These are phyloP conservation scores for Pulicaria dysenterica DNA, from an alignment of 129 eudicot genomes.

Conservation along the genomic window DNA sequence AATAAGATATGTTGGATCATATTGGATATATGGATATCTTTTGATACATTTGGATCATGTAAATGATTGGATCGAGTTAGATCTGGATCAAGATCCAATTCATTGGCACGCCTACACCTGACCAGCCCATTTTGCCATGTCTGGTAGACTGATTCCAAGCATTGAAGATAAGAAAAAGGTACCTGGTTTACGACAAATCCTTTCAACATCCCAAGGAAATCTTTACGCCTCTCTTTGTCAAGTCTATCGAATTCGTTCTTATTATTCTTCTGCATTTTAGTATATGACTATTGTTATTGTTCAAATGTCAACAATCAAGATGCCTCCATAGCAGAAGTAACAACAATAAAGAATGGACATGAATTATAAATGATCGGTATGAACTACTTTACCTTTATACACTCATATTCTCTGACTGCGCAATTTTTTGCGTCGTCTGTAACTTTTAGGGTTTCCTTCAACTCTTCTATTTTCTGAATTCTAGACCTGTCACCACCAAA, in stretches of 20 bases:
- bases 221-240: conserved; percentile 74
- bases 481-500: conserved; percentile 88
- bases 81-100: too few relatives aligned
- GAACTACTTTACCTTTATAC: conserved; percentile 63
- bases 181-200: conserved; percentile 94
- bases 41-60: too few relatives aligned
- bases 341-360: not conserved
- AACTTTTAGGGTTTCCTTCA: conserved; percentile 68
- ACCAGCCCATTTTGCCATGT: too few relatives aligned
- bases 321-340: not conserved
- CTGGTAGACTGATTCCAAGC: not conserved
- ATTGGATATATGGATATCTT: too few relatives aligned
- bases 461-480: conserved; percentile 77
- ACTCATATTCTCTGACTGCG: conserved; percentile 71
- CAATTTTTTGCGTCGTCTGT: conserved; percentile 70
- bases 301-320: not conserved
- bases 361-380: not conserved
- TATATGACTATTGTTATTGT: conserved; percentile 15
- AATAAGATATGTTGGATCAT: too few relatives aligned
- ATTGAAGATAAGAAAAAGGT: conserved; percentile 15
- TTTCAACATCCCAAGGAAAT: conserved; percentile 77
- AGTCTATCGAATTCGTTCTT: conserved; percentile 75
- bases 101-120: too few relatives aligned
- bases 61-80: too few relatives aligned
- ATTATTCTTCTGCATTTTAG: conserved; percentile 67